Evolutionary conservation across 768 basidiomycete species (phyloP).

Genomic region (Multifurca ochricompacta): DNA sequence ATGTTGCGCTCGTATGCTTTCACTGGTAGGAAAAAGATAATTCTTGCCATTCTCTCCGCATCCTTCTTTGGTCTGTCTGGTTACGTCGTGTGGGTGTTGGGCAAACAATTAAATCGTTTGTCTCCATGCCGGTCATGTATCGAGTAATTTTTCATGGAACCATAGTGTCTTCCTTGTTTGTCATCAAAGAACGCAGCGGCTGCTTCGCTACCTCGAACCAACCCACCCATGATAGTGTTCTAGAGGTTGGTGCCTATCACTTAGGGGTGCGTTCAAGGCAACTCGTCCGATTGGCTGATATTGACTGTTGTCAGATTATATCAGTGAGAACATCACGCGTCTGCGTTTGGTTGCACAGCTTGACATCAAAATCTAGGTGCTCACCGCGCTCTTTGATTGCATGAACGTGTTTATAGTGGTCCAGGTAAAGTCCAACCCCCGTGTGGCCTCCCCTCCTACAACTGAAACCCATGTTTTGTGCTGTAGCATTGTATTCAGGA

Average conservation of each 20-base stretch:
- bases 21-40: not conserved
- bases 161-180: conserved; percentile 2
- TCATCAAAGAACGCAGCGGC: not conserved
- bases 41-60: conserved; percentile 4
- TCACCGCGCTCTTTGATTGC: conserved; percentile 7
- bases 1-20: conserved; percentile 20
- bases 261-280: conserved; percentile 7
- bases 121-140: not conserved
- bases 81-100: conserved; percentile 4
- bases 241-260: conserved; percentile 7
- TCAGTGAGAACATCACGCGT: not conserved
- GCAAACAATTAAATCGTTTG: conserved; percentile 1
- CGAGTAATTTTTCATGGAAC: not conserved
- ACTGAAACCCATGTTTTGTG: not conserved
- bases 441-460: not conserved
- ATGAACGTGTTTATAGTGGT: conserved; percentile 10
- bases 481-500: conserved; percentile 13
- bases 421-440: not conserved
- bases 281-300: not conserved
- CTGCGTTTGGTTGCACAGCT: not conserved
- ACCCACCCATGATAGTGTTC: not conserved
- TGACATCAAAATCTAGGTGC: not conserved
- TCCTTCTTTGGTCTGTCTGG: not conserved
- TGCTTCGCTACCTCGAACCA: conserved; percentile 13
- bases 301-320: not conserved